Evolutionary conservation across 2,329 filamentous ascomycete species (phyloP).

Genomic region (Verticillium tricorpus): DNA sequence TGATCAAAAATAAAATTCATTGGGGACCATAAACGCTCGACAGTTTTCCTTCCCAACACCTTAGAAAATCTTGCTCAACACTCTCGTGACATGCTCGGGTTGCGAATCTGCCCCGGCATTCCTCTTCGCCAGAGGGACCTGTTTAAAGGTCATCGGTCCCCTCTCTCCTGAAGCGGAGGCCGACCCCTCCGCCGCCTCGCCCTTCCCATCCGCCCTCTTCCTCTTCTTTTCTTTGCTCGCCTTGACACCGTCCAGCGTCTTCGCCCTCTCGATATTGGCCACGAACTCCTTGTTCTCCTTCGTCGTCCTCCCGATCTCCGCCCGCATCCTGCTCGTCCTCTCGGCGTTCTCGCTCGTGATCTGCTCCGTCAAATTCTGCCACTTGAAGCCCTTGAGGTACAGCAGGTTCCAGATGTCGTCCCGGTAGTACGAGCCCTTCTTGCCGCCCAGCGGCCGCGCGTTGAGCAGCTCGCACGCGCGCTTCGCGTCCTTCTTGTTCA

Average conservation of each 20-base stretch:
- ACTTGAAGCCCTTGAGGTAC: conserved; percentile 82
- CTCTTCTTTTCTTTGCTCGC: conserved; percentile 46
- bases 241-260: conserved; percentile 73
- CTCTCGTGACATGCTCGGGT: conserved; percentile 52
- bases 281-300: conserved; percentile 81
- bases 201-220: conserved; percentile 28
- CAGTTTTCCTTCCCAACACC: not conserved
- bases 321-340: conserved; percentile 67
- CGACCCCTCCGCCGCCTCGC: conserved; percentile 14
- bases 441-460: conserved; percentile 72
- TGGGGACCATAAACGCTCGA: not conserved
- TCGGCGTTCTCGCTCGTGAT: conserved; percentile 80
- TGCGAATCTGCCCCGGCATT: conserved; percentile 36
- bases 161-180: conserved; percentile 18
- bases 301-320: conserved; percentile 70
- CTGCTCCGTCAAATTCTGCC: conserved; percentile 70
- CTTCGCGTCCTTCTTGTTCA: conserved; percentile 71
- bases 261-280: conserved; percentile 71
- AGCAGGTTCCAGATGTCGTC: conserved; percentile 84
- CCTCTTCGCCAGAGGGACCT: conserved; percentile 56
- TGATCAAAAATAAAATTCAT: not conserved
- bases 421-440: conserved; percentile 78
- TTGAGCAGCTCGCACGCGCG: conserved; percentile 72
- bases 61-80: conserved; percentile 62
- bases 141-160: conserved; percentile 57